Evolutionary conservation across 208 protist species (phyloP).

Genomic region (Leishmania amazonensis): DNA sequence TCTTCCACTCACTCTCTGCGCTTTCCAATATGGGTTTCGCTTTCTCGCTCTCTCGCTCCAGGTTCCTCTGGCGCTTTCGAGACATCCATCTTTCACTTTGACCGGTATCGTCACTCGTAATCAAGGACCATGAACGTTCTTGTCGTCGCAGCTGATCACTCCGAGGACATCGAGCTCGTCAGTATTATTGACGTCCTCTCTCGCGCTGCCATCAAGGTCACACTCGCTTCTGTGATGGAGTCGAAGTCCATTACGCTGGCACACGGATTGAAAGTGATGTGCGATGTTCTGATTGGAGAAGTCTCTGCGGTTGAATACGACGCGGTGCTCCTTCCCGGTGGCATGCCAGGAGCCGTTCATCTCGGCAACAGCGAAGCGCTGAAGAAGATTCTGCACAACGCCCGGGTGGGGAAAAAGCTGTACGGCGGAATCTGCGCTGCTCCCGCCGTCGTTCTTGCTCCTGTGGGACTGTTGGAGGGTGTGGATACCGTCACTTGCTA

Average conservation of each 20-base stretch:
- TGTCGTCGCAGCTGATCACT: slow-evolving; percentile 79
- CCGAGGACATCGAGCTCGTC: slow-evolving; percentile 89
- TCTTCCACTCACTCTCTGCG: slow-evolving; percentile 7
- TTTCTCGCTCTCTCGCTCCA: not conserved
- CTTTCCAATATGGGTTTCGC: slow-evolving; percentile 19
- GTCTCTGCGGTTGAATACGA: slow-evolving; percentile 66
- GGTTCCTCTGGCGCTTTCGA: not conserved
- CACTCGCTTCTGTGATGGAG: slow-evolving; percentile 78
- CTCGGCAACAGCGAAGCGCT: slow-evolving; percentile 61
- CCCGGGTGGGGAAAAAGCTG: slow-evolving; percentile 58
- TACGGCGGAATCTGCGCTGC: slow-evolving; percentile 89
- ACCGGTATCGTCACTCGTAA: not conserved
- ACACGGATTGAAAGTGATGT: slow-evolving; percentile 60
- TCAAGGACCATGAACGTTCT: slow-evolving; percentile 59
- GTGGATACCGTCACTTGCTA: slow-evolving; percentile 82
- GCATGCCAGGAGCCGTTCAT: slow-evolving; percentile 71
- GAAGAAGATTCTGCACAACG: slow-evolving; percentile 74
- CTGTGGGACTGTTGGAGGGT: slow-evolving; percentile 77
- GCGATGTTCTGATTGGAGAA: slow-evolving; percentile 65
- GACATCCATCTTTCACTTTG: not conserved
- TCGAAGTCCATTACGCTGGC: slow-evolving; percentile 59
- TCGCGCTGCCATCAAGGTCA: slow-evolving; percentile 72
- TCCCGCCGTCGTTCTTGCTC: slow-evolving; percentile 59
- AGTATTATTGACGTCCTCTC: slow-evolving; percentile 84
- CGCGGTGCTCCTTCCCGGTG: slow-evolving; percentile 82